Evolutionary conservation across 2,329 filamentous ascomycete genomes (phyloP).

Genomic region (Coleophoma crateriformis): DNA sequence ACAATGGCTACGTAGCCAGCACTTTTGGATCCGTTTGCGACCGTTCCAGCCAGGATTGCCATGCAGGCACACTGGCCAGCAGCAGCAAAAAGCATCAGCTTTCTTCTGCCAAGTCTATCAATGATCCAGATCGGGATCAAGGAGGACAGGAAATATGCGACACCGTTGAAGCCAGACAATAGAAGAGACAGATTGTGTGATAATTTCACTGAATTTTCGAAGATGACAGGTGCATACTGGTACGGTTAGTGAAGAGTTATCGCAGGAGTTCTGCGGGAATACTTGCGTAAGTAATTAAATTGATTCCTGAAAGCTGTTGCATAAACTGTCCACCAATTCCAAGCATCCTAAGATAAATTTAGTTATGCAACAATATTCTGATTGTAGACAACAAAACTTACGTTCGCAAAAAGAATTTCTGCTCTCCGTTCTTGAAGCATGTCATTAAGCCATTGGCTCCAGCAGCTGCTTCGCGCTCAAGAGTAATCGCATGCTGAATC

Average conservation of each 20-base stretch:
- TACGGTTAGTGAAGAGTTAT: not conserved
- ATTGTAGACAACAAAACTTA: not conserved
- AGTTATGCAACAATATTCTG: not conserved
- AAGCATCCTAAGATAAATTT: slow-evolving; percentile 19
- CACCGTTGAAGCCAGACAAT: slow-evolving; percentile 43
- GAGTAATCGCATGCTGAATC: slow-evolving; percentile 33
- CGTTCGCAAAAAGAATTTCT: slow-evolving; percentile 31
- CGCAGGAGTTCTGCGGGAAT: not conserved
- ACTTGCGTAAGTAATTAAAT: slow-evolving; percentile 29
- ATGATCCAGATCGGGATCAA: slow-evolving; percentile 30
- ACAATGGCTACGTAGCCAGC: slow-evolving; percentile 30
- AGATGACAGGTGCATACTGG: slow-evolving; percentile 38
- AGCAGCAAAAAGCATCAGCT: slow-evolving; percentile 48
- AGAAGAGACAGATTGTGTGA: slow-evolving; percentile 42
- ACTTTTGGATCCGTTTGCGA: slow-evolving; percentile 30
- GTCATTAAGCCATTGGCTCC: slow-evolving; percentile 26
- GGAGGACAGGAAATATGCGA: slow-evolving; percentile 31
- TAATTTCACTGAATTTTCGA: slow-evolving; percentile 37
- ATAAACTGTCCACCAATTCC: slow-evolving; percentile 40
- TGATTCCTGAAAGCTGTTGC: slow-evolving; percentile 29
- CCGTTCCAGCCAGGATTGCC: slow-evolving; percentile 48
- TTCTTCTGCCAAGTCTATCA: slow-evolving; percentile 45
- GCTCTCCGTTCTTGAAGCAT: slow-evolving; percentile 34
- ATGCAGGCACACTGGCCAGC: slow-evolving; percentile 35
- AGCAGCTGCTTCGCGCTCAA: slow-evolving; percentile 32